phyloP scores from a whole-genome alignment of 2,329 filamentous ascomycete species.

The Aureobasidium sp. region DNA sequence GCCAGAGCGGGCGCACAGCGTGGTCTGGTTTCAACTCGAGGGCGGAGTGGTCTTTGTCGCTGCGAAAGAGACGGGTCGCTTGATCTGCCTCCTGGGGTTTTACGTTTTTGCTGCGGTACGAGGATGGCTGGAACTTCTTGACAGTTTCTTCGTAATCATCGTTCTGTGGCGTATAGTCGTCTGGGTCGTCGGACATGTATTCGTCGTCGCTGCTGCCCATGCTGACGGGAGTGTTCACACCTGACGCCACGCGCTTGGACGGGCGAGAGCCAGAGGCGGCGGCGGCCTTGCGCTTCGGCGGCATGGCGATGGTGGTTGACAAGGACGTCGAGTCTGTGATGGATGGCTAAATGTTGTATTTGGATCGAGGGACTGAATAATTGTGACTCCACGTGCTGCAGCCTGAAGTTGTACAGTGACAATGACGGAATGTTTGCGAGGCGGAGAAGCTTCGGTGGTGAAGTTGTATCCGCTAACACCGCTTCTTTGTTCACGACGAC shows the following conservation, averaged over 20 bases:
- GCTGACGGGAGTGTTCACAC: slow-evolving; percentile 33
- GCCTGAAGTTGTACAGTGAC: background rate
- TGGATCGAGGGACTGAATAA: background rate
- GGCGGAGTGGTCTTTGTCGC: slow-evolving; percentile 71
- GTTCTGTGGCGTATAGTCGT: slow-evolving; percentile 24
- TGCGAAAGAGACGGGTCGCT: slow-evolving; percentile 46
- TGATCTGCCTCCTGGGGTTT: slow-evolving; percentile 38
- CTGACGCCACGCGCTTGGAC: slow-evolving; percentile 31
- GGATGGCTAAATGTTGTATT: background rate
- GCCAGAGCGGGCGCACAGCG: slow-evolving; percentile 84
- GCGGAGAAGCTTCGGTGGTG: background rate
- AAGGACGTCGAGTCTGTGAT: background rate
- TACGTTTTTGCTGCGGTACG: slow-evolving; percentile 41
- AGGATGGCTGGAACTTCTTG: slow-evolving; percentile 45
- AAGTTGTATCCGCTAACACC: slow-evolving; percentile 2
- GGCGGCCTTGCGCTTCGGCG: slow-evolving; percentile 30
- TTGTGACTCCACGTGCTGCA: background rate
- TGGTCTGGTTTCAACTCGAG: slow-evolving; percentile 81
- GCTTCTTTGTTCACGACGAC: background rate
- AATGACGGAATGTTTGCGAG: background rate
- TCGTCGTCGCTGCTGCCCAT: slow-evolving; percentile 48
- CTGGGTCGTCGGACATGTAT: slow-evolving; percentile 29
- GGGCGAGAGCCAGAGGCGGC: slow-evolving; percentile 25
- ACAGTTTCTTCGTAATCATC: slow-evolving; percentile 37
- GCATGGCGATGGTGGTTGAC: slow-evolving; percentile 18